phyloP scores from a whole-genome alignment of 768 basidiomycete species.

The Russula lepida region DNA sequence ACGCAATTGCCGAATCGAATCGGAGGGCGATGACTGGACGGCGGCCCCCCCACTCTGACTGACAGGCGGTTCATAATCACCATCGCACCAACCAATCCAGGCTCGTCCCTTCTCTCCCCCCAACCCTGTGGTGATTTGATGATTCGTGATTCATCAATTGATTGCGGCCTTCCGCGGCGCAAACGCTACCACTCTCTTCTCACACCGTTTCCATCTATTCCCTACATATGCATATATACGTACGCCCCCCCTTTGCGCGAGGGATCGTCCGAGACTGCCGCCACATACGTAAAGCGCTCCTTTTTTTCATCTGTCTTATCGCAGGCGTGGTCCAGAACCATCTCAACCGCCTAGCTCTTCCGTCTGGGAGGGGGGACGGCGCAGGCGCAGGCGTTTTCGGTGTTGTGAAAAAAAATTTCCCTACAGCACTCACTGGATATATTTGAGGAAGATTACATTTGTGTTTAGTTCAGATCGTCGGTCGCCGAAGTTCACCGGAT shows the following conservation, averaged over 20 bases:
- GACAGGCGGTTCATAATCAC: too few relatives aligned
- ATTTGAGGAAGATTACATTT: too few relatives aligned
- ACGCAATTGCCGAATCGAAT: constrained; percentile 1
- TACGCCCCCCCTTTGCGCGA: neutral
- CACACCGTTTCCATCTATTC: neutral
- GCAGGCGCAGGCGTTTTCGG: neutral
- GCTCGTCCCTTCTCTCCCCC: neutral
- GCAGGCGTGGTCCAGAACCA: neutral
- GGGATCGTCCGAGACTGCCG: constrained; percentile 1
- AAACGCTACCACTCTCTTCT: neutral
- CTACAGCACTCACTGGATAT: too few relatives aligned
- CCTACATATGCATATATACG: neutral
- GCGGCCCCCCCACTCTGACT: too few relatives aligned
- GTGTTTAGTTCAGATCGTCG: neutral
- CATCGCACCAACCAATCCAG: too few relatives aligned
- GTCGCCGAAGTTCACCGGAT: neutral
- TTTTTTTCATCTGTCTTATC: neutral
- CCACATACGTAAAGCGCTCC: constrained; percentile 3
- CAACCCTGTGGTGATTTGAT: neutral
- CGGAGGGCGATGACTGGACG: neutral
- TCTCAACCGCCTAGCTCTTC: neutral
- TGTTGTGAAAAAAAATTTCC: too few relatives aligned
- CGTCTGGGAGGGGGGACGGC: neutral
- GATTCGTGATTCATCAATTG: neutral
- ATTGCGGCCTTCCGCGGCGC: constrained; percentile 2